phyloP scores from a whole-genome alignment of 108 stramenopile species.

The Skeletonema costatum region DNA sequence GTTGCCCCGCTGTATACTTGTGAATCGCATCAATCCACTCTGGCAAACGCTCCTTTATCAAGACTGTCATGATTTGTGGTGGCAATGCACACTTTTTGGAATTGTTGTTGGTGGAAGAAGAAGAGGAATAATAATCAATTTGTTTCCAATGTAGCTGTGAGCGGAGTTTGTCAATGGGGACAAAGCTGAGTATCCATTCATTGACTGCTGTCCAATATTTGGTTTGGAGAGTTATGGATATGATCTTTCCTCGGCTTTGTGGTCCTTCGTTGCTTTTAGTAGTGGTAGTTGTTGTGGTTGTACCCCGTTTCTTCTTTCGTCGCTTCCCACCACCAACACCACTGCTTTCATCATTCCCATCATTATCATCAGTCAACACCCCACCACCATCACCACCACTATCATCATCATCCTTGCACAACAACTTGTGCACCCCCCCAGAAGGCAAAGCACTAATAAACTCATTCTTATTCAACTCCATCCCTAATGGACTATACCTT shows the following conservation, averaged over 20 bases:
- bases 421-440: conserved; percentile 36
- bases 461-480: conserved; percentile 66
- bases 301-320: background rate
- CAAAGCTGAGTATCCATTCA: conserved; percentile 47
- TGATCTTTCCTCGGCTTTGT: conserved; percentile 26
- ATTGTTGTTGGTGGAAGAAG: background rate
- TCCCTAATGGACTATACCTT: conserved; percentile 67
- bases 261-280: background rate
- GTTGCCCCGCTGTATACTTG: background rate
- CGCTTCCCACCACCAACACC: background rate
- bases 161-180: conserved; percentile 50
- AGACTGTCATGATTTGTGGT: conserved; percentile 45
- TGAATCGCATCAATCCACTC: conserved; percentile 46
- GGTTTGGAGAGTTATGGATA: conserved; percentile 27
- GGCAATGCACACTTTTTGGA: conserved; percentile 27
- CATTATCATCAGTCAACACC: background rate
- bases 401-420: conserved; percentile 10
- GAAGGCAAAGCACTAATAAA: conserved; percentile 49
- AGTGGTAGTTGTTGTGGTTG: background rate
- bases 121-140: background rate
- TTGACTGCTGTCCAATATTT: conserved; percentile 39
- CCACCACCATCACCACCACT: background rate
- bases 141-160: background rate
- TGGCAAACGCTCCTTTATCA: conserved; percentile 60
- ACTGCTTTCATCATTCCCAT: background rate